A percentile compares a stretch with the other conserved stretches of the same genome.
Conservation (phyloP, 1,284 basidiomycete genomes). For the Naganishia cerealis region DNA sequence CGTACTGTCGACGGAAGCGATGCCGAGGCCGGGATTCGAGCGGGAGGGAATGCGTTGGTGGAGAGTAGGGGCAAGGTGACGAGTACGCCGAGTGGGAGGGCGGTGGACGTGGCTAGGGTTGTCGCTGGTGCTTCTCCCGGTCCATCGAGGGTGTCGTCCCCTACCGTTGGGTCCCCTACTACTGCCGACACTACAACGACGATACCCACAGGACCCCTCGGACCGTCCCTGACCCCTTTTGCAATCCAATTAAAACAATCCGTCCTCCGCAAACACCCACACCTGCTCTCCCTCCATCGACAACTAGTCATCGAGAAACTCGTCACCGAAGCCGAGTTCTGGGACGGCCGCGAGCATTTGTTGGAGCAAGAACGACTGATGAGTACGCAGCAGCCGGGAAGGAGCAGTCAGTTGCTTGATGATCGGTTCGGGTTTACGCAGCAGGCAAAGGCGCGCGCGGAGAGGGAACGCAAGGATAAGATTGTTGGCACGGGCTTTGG, state of each 20-base stretch:
- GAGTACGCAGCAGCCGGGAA: slow-evolving; percentile 68
- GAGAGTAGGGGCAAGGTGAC: slow-evolving; percentile 23
- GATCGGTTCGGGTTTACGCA: slow-evolving; percentile 73
- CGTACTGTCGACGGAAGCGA: slow-evolving; percentile 3
- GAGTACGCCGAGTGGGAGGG: slow-evolving; percentile 24
- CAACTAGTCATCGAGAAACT: slow-evolving; percentile 81
- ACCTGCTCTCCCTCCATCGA: slow-evolving; percentile 73
- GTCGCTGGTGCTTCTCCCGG: slow-evolving; percentile 6
- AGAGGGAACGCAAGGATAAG: slow-evolving; percentile 21
- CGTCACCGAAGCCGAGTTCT: slow-evolving; percentile 88
- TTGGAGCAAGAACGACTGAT: slow-evolving; percentile 36
- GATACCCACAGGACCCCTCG: slow-evolving; percentile 7
- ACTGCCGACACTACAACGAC: slow-evolving; percentile 58
- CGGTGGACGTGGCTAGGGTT: slow-evolving; percentile 8
- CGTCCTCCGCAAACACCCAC: slow-evolving; percentile 72
- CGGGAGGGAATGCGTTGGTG: slow-evolving; percentile 30
- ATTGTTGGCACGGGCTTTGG: slow-evolving; percentile 40
- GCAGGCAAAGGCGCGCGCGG: slow-evolving; percentile 61
- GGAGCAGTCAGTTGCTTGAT: slow-evolving; percentile 82
- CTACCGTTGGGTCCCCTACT: slow-evolving; percentile 12
- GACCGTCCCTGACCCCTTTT: slow-evolving; percentile 33
- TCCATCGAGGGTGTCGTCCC: slow-evolving; percentile 35
- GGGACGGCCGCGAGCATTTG: slow-evolving; percentile 69
- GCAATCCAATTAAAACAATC: slow-evolving; percentile 64
- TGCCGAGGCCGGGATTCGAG: slow-evolving; percentile 24